phyloP scores from a whole-genome alignment of 768 basidiomycete species.

The Xerocomellus intermedius region DNA sequence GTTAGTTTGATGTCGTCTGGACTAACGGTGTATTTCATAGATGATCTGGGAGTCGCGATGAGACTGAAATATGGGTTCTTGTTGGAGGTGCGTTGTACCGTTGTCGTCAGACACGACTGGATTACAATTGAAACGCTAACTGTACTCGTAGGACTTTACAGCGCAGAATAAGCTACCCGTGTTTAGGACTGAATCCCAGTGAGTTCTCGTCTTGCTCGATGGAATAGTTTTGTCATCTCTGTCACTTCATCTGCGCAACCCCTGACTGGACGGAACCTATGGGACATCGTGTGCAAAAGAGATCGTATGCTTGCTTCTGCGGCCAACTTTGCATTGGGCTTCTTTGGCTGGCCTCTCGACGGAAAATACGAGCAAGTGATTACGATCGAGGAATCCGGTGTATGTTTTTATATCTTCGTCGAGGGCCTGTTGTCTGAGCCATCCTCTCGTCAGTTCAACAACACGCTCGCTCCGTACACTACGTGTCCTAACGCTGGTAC shows the following conservation, averaged over 20 bases:
- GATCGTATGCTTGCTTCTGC: slow-evolving; percentile 72
- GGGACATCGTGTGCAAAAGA: slow-evolving; percentile 34
- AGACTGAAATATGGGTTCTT: slow-evolving; percentile 79
- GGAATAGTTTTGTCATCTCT: not conserved
- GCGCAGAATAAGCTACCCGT: slow-evolving; percentile 63
- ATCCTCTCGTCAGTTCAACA: slow-evolving; percentile 55
- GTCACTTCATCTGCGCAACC: not conserved
- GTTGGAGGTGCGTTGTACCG: slow-evolving; percentile 44
- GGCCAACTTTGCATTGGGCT: slow-evolving; percentile 67
- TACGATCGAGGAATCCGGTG: slow-evolving; percentile 63
- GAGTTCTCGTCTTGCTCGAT: slow-evolving; percentile 13
- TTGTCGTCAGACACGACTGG: slow-evolving; percentile 1
- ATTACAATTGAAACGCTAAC: slow-evolving; percentile 13
- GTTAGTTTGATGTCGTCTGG: not conserved
- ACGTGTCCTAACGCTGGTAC: slow-evolving; percentile 69
- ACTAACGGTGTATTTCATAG: slow-evolving; percentile 30
- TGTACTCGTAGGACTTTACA: slow-evolving; percentile 52
- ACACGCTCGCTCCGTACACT: slow-evolving; percentile 82
- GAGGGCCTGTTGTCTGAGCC: not conserved
- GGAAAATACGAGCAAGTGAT: slow-evolving; percentile 75
- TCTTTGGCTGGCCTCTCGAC: slow-evolving; percentile 74
- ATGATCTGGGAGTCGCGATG: slow-evolving; percentile 66
- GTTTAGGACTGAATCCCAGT: slow-evolving; percentile 79
- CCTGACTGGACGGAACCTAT: not conserved
- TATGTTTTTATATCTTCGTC: slow-evolving; percentile 31